A percentile compares a stretch with the other conserved stretches of the same genome.
Evolutionary conservation across 2,329 filamentous ascomycete species (phyloP).

Genomic region (Trichoderma aggressivum): DNA sequence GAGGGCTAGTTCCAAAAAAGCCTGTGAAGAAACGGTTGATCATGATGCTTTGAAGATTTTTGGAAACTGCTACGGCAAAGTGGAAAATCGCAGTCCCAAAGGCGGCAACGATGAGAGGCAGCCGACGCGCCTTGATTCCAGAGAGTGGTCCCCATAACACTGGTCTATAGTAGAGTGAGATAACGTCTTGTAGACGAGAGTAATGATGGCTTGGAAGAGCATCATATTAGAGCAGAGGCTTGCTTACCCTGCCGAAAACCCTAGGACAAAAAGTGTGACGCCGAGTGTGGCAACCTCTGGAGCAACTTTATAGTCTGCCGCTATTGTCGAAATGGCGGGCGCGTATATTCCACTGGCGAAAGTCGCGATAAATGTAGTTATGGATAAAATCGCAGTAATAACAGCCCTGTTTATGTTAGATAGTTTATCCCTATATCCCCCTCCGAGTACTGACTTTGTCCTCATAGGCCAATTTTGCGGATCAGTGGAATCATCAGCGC

Average conservation of each 20-base stretch:
- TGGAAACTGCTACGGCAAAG: neutral
- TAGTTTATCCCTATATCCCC: neutral
- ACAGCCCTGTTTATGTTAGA: neutral
- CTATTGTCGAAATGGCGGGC: neutral
- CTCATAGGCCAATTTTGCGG: neutral
- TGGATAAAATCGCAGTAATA: neutral
- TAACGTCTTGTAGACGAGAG: neutral
- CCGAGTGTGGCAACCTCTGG: neutral
- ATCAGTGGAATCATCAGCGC: neutral
- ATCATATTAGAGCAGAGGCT: neutral
- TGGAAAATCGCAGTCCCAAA: neutral
- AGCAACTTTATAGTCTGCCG: neutral
- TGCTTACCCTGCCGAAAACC: neutral
- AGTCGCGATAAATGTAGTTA: neutral
- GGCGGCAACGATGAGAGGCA: neutral
- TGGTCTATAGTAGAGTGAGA: neutral
- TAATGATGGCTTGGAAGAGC: neutral
- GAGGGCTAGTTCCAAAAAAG: neutral
- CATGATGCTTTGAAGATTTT: neutral
- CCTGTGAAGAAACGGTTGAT: neutral
- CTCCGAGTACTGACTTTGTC: neutral
- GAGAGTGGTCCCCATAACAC: neutral
- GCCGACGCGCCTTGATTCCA: neutral
- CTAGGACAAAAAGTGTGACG: neutral
- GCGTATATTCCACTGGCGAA: slow-evolving; percentile 1